Base-by-base conservation (phyloP, 169 alveolate genomes). In the Toxoplasma gondii region DNA sequence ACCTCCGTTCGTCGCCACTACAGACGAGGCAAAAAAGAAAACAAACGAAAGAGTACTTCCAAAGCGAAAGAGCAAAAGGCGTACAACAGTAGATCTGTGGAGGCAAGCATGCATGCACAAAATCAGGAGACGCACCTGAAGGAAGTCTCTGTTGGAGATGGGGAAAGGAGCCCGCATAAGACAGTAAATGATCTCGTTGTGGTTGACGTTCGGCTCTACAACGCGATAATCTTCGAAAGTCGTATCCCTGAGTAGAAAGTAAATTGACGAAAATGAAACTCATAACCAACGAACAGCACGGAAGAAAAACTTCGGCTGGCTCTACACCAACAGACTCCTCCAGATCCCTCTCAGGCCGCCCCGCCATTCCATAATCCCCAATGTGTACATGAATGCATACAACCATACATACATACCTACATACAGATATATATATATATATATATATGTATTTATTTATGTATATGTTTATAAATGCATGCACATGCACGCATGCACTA, bases 81-180 rank as follows among this genome's bases (percentile, higher is more conserved):
- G 84, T 17, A 74, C 84, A 74, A 19, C 45, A 22, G 82, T n/a
- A n/a, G n/a, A n/a, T n/a, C n/a, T n/a, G n/a, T n/a, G n/a, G n/a
- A n/a, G n/a, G n/a, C n/a, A n/a, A n/a, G n/a, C n/a, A 29, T 17
- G 81, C 41, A 69, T 24, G 36, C 5, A 69, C 81, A 29, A 69
- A n/a, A 69, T 29, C n/a, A 58, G 70, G 19, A 53, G n/a, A 0
- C 34, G 12, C 45, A 92, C 94, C 91, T 93, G 95, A 9, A 94
- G 82, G 49, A 94, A 94, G 84, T 94, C 96, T 2, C 96, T 41
- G 69, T 94, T 88, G 29, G 94, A 70, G 31, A 94, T 86, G 2
- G 96, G 96, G 53, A 94, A 94, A 27, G 96, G 96, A 27, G 96
- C 96, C 88, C 78, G 88, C 94, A 94, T 74, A 74, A 94, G 88